Base-by-base conservation (phyloP, 2,329 filamentous ascomycete genomes). In the Penicillium vulpinum region DNA sequence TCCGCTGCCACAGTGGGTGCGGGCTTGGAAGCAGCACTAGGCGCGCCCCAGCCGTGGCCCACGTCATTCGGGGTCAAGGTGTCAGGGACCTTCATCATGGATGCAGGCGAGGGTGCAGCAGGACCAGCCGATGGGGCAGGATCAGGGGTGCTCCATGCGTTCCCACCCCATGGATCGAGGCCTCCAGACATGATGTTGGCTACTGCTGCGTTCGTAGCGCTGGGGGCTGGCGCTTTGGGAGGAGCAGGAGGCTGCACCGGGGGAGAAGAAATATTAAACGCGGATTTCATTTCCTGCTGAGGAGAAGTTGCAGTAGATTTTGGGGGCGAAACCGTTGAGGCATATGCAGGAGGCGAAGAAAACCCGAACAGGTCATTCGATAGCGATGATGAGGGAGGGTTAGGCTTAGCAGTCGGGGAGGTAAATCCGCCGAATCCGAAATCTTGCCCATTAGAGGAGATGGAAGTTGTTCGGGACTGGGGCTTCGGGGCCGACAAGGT, bases 291-390 rank as follows among this genome's bases (percentile, higher is more conserved):
- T 21, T 78, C 74, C 24, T 70, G 66, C 24, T 73, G 70, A 5
- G 76, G 75, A 51, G 63, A 67, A 18, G 75, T 67, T 67, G 66
- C 75, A 60, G 73, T 71, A 28, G 75, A 70, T 57, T 75, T 73
- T 15, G 80, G 74, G 8, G 81, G 74, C 8, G 81, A 73, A 8
- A 78, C 66, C 5, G 79, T 67, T 43, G 79, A 67, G 59, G 77
- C 65, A 40, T 78, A 60, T 11, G 66, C 58, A 48, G 77, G 67
- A 49, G 82, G 65, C 40, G 84, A 77, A 24, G 76, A 84, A 63
- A 96, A 84, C 70, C 93, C 91, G 68, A 97, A 93, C 1, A 97
- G 81, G 70, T 96, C 91, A 47, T 86, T 87, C 66, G 94, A 85
- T 16, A 85, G 83, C 29, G 85, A 72, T 24, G 74, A 70, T 15